Evolutionary conservation across 2,329 filamentous ascomycete genomes (phyloP).

Genomic region (Ophiocordyceps robertsii): DNA sequence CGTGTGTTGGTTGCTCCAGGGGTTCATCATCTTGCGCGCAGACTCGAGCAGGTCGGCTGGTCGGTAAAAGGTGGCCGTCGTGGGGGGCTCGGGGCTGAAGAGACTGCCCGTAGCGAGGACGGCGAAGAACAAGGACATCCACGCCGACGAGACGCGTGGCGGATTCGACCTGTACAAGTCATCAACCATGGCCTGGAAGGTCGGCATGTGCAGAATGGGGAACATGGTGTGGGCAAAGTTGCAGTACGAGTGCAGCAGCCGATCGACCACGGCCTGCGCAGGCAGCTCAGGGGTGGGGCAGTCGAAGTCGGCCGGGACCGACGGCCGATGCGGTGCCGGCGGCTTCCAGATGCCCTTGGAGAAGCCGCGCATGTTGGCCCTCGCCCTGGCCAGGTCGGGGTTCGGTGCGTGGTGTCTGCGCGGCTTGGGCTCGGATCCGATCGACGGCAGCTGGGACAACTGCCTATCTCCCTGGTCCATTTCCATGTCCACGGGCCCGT

Average conservation of each 20-base stretch:
- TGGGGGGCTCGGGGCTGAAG: conserved; percentile 44
- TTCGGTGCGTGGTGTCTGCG: conserved; percentile 46
- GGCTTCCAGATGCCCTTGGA: conserved; percentile 70
- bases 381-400: conserved; percentile 58
- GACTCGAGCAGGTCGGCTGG: conserved; percentile 56
- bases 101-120: conserved; percentile 74
- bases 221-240: conserved; percentile 65
- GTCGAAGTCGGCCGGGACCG: conserved; percentile 33
- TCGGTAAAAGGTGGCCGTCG: conserved; percentile 36
- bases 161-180: conserved; percentile 58
- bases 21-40: conserved; percentile 57
- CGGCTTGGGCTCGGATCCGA: conserved; percentile 52
- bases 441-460: conserved; percentile 45
- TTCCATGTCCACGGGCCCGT: conserved; percentile 36
- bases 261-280: conserved; percentile 53
- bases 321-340: conserved; percentile 52
- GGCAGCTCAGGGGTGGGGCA: conserved; percentile 53
- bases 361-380: conserved; percentile 58
- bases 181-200: conserved; percentile 64
- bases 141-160: conserved; percentile 46
- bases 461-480: conserved; percentile 33
- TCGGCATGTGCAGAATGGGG: conserved; percentile 81
- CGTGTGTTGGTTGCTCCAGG: conserved; percentile 67
- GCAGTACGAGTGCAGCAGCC: conserved; percentile 63
- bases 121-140: conserved; percentile 69